Base-by-base conservation (phyloP, 768 basidiomycete genomes). In the Lyophyllum decastes region DNA sequence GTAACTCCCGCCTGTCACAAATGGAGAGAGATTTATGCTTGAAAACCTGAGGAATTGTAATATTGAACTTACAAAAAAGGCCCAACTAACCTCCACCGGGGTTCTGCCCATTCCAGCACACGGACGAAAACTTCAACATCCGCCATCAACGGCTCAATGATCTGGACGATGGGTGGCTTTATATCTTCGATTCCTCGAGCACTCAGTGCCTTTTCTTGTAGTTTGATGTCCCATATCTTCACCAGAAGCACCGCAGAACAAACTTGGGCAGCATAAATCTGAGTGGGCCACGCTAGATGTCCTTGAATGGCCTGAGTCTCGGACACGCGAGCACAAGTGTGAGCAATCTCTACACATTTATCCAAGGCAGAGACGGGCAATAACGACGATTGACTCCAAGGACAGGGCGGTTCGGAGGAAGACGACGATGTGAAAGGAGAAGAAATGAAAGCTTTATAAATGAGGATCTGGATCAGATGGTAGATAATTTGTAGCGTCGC, bases 401-500 rank as follows among this genome's bases (percentile, higher is more conserved):
- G 52, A 6, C 46, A 22, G 12, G 40, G 12, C 3, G 33, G 27
- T 12, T 55, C 50, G 12, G 4, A 45, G 12, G 46, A 49, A 14
- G 38, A 9, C 11, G 46, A 41, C 26, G 8, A 38, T 51, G 55
- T 16, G 56, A 47, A 44, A 47, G 40, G 49, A 6, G 74, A 67
- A 17, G 79, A 81, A 38, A 89, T 82, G 70, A 89, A 89, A 1
- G 87, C 85, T 27, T 90, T 82, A 66, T 89, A 85, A 27, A 92
- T 79, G 52, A 89, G 72, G 67, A 92, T 88, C 67, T 83, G 80
- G 33, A 76, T 74, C 41, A 84, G 68, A 70, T 90, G 82, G 67
- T 88, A 92, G 6, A 80, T 73, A 19, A 78, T 73, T 54, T 83
- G 79, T 27, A 92, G 66, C 8, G 76, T 76, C 9, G 85, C 82